Evolutionary conservation across 768 basidiomycete genomes (phyloP).

Genomic region (Sarcodon aspratus): DNA sequence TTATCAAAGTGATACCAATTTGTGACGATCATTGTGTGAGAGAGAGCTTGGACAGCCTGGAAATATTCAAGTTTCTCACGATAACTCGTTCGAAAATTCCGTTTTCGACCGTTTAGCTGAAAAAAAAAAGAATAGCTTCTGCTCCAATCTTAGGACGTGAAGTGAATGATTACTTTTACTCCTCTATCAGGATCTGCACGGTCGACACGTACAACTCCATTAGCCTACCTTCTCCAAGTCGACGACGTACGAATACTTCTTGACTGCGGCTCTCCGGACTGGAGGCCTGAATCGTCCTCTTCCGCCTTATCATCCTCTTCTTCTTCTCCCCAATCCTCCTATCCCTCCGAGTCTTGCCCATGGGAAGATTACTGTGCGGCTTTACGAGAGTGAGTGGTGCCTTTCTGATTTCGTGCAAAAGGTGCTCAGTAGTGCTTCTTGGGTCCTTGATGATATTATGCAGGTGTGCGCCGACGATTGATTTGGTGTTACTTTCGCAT

Average conservation of each 20-base stretch:
- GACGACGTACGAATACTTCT: constrained; percentile 91
- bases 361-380: background rate
- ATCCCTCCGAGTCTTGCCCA: background rate
- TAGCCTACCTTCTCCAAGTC: constrained; percentile 83
- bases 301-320: background rate
- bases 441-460: background rate
- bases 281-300: constrained; percentile 48
- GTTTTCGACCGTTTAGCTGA: too few species aligned
- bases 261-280: constrained; percentile 90
- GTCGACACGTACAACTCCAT: constrained; percentile 47
- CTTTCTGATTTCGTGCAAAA: background rate
- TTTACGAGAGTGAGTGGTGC: background rate
- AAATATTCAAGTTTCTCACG: too few species aligned
- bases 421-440: background rate
- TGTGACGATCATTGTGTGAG: too few species aligned
- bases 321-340: background rate
- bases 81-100: too few species aligned
- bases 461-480: constrained; percentile 71
- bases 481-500: constrained; percentile 90
- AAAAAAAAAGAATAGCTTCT: background rate
- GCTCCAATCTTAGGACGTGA: background rate
- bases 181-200: constrained; percentile 81
- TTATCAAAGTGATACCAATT: too few species aligned
- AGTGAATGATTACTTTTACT: constrained; percentile 87
- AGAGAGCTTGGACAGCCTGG: too few species aligned